Conservation (phyloP, 179 eudicot species). For the Silene vulgaris region DNA sequence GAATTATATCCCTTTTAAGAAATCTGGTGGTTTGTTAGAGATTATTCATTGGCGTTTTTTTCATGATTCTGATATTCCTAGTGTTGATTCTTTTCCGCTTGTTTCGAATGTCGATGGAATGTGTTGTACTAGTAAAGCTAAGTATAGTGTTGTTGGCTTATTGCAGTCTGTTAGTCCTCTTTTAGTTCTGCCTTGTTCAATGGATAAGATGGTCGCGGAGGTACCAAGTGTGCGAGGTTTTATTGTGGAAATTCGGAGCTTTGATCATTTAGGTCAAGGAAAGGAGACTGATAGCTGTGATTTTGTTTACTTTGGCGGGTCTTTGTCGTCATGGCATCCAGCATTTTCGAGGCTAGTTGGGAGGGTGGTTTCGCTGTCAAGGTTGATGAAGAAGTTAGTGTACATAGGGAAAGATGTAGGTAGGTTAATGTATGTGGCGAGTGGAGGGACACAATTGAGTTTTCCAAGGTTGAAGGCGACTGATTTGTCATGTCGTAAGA, state of each 20-base stretch:
- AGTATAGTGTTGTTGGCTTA: slow-evolving; percentile 38
- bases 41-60: slow-evolving; percentile 54
- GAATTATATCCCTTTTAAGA: slow-evolving; percentile 68
- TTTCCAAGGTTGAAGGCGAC: slow-evolving; percentile 15
- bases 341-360: slow-evolving; percentile 50
- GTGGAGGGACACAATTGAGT: slow-evolving; percentile 34
- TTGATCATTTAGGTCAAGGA: slow-evolving; percentile 8
- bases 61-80: slow-evolving; percentile 11
- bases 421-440: slow-evolving; percentile 54
- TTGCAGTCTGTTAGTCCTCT: slow-evolving; percentile 68
- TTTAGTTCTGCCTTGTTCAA: slow-evolving; percentile 42
- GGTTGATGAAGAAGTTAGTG: slow-evolving; percentile 71
- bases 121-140: slow-evolving; percentile 32
- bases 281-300: slow-evolving; percentile 30
- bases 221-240: slow-evolving; percentile 42
- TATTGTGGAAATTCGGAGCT: slow-evolving; percentile 32
- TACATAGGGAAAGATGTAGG: slow-evolving; percentile 52
- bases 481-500: slow-evolving; percentile 17
- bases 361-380: slow-evolving; percentile 33
- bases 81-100: slow-evolving; percentile 32
- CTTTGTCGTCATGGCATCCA: slow-evolving; percentile 55
- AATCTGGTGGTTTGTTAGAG: slow-evolving; percentile 57
- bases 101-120: slow-evolving; percentile 16
- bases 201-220: slow-evolving; percentile 15
- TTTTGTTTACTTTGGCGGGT: slow-evolving; percentile 61